Evolutionary conservation across 148 eudicot genomes (phyloP).

Genomic region (Rhododendron simsii): DNA sequence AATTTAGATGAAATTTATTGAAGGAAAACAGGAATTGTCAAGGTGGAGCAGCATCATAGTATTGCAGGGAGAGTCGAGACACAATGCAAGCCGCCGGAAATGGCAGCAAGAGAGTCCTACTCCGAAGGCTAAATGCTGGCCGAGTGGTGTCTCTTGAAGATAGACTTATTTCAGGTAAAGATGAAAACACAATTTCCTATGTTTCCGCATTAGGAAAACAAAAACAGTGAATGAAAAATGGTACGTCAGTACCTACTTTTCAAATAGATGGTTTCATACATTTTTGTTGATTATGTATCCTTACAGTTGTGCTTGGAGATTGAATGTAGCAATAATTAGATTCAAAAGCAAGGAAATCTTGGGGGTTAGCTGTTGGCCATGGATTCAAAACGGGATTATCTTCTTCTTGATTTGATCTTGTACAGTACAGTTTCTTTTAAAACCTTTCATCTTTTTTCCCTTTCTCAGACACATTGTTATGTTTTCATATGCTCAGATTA

Average conservation of each 20-base stretch:
- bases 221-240: neutral
- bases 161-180: slow-evolving; percentile 35
- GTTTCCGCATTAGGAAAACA: neutral
- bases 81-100: slow-evolving; percentile 25
- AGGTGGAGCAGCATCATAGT: slow-evolving; percentile 16
- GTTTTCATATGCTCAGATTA: neutral
- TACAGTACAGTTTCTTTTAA: neutral
- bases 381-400: neutral
- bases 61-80: slow-evolving; percentile 4
- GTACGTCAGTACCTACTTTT: neutral
- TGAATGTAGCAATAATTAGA: neutral
- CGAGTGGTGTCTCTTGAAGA: slow-evolving; percentile 39
- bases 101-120: slow-evolving; percentile 40
- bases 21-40: slow-evolving; percentile 24
- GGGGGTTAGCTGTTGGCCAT: neutral
- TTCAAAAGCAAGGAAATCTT: neutral
- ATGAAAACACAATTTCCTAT: neutral
- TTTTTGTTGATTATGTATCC: neutral
- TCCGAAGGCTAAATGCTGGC: slow-evolving; percentile 41
- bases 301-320: neutral
- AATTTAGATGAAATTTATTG: slow-evolving; percentile 28
- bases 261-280: neutral
- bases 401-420: neutral
- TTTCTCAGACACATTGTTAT: neutral
- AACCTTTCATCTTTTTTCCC: neutral